Evolutionary conservation across 2,329 filamentous ascomycete genomes (phyloP).

Genomic region (Fusarium anthophilum): DNA sequence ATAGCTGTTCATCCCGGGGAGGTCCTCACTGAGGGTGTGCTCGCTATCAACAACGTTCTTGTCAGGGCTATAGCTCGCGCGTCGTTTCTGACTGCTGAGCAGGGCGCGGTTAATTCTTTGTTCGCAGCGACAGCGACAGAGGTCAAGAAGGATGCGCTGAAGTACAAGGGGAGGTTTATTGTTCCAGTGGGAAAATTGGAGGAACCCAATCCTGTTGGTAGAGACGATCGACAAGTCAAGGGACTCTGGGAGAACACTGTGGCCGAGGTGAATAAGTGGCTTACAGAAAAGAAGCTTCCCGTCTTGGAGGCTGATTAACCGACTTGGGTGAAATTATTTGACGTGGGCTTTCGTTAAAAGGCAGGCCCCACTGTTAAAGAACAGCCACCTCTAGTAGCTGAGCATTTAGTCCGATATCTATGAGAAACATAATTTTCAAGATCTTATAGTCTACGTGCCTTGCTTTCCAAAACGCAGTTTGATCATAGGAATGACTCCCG

Average conservation of each 20-base stretch:
- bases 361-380: too few relatives aligned
- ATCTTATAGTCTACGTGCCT: not conserved
- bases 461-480: not conserved
- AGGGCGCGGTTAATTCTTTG: not conserved
- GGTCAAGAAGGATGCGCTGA: accelerated
- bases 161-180: not conserved
- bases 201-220: not conserved
- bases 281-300: accelerated
- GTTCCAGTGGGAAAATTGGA: not conserved
- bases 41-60: accelerated
- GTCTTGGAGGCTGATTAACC: not conserved
- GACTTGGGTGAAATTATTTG: too few relatives aligned
- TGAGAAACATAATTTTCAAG: too few relatives aligned
- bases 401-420: too few relatives aligned
- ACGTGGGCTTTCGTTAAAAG: too few relatives aligned
- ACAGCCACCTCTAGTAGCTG: too few relatives aligned
- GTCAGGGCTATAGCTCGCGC: not conserved
- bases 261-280: not conserved
- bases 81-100: not conserved
- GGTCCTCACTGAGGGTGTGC: not conserved
- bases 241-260: not conserved
- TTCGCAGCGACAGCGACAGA: not conserved
- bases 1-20: not conserved
- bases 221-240: not conserved
- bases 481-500: not conserved